These are phyloP conservation scores for Boletus rubescentipes DNA, from an alignment of 768 basidiomycete species.

Conservation along the genomic window DNA sequence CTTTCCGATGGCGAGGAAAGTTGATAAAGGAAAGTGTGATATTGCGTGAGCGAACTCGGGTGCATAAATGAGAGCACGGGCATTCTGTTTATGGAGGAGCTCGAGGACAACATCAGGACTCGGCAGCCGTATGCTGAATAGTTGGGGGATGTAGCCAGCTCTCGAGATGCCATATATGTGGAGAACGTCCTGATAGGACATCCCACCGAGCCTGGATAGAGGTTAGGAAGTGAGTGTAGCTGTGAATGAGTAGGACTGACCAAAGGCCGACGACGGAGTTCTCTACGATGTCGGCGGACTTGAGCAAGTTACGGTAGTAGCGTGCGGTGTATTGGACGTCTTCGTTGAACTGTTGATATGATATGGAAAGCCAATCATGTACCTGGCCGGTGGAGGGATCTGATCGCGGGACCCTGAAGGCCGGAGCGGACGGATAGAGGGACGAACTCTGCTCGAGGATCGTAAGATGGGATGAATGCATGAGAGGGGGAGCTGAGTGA, in stretches of 20 bases:
- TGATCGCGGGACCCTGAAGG: conserved; percentile 59
- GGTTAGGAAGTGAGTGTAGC: conserved; percentile 9
- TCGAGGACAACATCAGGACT: conserved; percentile 71
- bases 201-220: conserved; percentile 62
- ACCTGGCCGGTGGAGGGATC: conserved; percentile 43
- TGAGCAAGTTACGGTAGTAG: conserved; percentile 58
- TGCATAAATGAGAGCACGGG: conserved; percentile 66
- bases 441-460: conserved; percentile 58
- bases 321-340: conserved; percentile 67
- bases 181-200: conserved; percentile 67
- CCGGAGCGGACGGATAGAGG: conserved; percentile 47
- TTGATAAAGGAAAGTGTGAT: conserved; percentile 49
- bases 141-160: conserved; percentile 75
- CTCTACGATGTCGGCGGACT: conserved; percentile 43
- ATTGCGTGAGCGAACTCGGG: conserved; percentile 47
- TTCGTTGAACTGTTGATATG: conserved; percentile 59
- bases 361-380: conserved; percentile 57
- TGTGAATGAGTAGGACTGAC: conserved; percentile 39
- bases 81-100: conserved; percentile 59
- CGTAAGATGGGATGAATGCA: conserved; percentile 55
- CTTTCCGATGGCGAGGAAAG: conserved; percentile 44
- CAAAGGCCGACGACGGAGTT: conserved; percentile 72
- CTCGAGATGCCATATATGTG: conserved; percentile 74
- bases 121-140: conserved; percentile 77
- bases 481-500: conserved; percentile 12